phyloP scores from a whole-genome alignment of 768 basidiomycete genomes.

The Lyophyllum decastes region DNA sequence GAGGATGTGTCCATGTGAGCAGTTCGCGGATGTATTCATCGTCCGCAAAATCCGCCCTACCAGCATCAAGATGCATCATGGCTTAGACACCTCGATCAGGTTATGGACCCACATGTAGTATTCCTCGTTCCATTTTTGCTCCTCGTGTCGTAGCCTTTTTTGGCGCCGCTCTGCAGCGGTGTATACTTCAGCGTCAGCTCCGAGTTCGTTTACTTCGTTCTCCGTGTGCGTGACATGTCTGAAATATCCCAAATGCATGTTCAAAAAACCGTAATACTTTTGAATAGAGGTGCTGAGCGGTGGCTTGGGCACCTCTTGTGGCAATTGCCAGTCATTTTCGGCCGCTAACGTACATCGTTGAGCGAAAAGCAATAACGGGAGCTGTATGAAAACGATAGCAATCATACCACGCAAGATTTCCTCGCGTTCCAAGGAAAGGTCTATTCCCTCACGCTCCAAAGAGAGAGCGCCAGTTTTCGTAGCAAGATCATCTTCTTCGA shows the following conservation, averaged over 20 bases:
- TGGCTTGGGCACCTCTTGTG: constrained; percentile 57
- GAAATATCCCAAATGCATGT: constrained; percentile 76
- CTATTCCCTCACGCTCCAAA: constrained; percentile 35
- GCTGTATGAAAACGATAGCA: background rate
- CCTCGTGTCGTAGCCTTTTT: constrained; percentile 60
- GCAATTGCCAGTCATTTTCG: constrained; percentile 77
- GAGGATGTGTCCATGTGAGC: constrained; percentile 65
- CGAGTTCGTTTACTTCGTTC: constrained; percentile 84
- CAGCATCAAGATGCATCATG: background rate
- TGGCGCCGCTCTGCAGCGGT: constrained; percentile 49
- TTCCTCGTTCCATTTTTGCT: constrained; percentile 82
- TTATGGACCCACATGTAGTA: constrained; percentile 68
- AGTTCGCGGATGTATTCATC: constrained; percentile 76
- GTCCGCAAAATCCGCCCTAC: constrained; percentile 81
- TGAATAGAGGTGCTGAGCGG: constrained; percentile 40
- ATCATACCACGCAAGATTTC: constrained; percentile 58
- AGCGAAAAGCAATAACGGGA: background rate
- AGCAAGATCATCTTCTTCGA: constrained; percentile 42
- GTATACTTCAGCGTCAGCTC: constrained; percentile 62
- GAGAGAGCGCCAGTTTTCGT: constrained; percentile 45
- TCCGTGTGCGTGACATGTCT: constrained; percentile 69
- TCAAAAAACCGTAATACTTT: constrained; percentile 74
- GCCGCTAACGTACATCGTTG: constrained; percentile 50
- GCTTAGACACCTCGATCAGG: background rate
- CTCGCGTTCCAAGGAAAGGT: constrained; percentile 37